Evolutionary conservation across 208 protist species (phyloP), one percentile per base, ranked within the genome.

Genomic region (Porcisia deanei): DNA sequence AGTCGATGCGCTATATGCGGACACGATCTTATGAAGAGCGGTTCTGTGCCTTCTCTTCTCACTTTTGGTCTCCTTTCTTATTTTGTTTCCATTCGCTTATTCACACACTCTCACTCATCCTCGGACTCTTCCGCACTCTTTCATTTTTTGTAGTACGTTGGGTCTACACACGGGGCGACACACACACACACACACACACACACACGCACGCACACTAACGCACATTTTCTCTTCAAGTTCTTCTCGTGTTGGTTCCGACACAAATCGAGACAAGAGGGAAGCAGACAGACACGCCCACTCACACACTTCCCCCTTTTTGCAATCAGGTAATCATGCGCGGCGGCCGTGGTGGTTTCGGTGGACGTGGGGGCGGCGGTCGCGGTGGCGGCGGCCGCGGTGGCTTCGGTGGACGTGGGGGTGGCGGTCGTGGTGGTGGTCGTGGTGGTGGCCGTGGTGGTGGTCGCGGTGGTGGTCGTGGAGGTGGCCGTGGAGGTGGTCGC

Each of bases 401-500:
- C 39, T 61, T 80, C 60, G 67, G 85, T 43, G 61, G 80, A 43
- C 76, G 89, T n/a, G 85, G 90, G 41, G 39, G 85, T 41, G 85
- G 91, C 12, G 76, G 86, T n/a, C 73, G 89, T 60, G 20, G 83
- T 30, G 77, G 84, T 12, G 77, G 88, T 47, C 75, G 89, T 52
- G 60, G 86, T 41, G 71, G 91, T 57, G 85, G 89, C 75, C 71
- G 88, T 47, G 68, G 88, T 45, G 71, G 91, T 43, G 79, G 93
- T 67, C 73, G 89, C 53, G 41, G 90, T 34, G 79, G 90, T 70
- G 79, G 92, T 22, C 75, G 93, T 61, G 63, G 91, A 34, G 73
- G 93, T 58, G 72, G 93, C 54, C 80, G 93, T 22, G 58, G 88
- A 59, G 79, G 88, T 54, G 79, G 93, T 49, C 57, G 91, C 57